These are phyloP conservation scores for Cyberlindnera maclurae DNA, from an alignment of 805 yeast genomes.

Conservation along the genomic window DNA sequence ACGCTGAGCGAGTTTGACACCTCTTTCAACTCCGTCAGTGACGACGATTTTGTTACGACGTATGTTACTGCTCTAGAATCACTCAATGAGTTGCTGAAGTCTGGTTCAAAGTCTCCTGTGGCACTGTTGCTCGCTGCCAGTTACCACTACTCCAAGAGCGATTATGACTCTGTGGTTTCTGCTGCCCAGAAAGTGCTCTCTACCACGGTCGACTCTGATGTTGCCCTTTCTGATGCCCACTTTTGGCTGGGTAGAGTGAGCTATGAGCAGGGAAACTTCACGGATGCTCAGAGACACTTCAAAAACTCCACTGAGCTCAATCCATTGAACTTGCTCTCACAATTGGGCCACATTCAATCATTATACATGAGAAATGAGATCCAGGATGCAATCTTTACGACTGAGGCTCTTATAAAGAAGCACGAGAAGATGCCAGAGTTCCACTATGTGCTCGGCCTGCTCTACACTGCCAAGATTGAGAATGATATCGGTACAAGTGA, in stretches of 20 bases:
- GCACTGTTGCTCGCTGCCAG: conserved; percentile 62
- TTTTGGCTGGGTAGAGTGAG: conserved; percentile 85
- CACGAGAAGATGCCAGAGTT: conserved; percentile 70
- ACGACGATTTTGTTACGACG: conserved; percentile 49
- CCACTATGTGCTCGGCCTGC: conserved; percentile 65
- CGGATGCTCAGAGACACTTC: conserved; percentile 66
- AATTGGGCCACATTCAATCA: conserved; percentile 80
- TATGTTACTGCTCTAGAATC: conserved; percentile 55
- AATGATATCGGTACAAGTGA: not conserved
- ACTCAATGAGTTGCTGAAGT: conserved; percentile 27
- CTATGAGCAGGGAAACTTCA: conserved; percentile 51
- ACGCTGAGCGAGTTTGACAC: conserved; percentile 63
- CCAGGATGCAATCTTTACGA: conserved; percentile 81
- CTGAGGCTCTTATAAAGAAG: conserved; percentile 63
- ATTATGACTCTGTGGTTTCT: conserved; percentile 49
- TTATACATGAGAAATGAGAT: conserved; percentile 65
- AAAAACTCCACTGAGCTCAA: conserved; percentile 63
- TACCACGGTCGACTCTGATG: conserved; percentile 30
- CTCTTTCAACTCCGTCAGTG: conserved; percentile 48
- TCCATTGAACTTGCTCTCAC: conserved; percentile 60
- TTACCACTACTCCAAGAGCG: conserved; percentile 63
- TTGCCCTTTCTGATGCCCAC: conserved; percentile 50
- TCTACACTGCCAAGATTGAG: conserved; percentile 40
- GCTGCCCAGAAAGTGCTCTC: conserved; percentile 46
- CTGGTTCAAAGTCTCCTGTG: conserved; percentile 46